phyloP scores from a whole-genome alignment of 352 stramenopile genomes.

The Phytophthora quininea region DNA sequence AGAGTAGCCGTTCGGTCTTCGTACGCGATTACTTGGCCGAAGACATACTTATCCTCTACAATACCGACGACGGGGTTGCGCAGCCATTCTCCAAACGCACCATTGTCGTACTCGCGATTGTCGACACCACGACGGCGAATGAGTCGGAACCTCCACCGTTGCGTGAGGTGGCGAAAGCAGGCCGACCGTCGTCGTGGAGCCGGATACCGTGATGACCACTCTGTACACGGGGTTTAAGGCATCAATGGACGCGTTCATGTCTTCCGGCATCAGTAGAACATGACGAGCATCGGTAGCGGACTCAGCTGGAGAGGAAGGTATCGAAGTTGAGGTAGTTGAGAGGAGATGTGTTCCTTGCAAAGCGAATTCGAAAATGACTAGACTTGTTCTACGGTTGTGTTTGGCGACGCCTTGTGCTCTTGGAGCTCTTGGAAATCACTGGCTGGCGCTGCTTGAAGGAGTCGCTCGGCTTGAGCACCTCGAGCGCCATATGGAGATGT shows the following conservation, averaged over 20 bases:
- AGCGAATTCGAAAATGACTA: not conserved
- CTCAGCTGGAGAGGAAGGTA: no score
- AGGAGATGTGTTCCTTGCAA: not conserved
- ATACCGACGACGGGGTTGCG: not conserved
- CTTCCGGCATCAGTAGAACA: not conserved
- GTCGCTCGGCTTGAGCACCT: not conserved
- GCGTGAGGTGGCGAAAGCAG: not conserved
- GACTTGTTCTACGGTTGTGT: not conserved
- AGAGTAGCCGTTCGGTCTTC: not conserved
- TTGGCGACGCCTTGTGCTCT: not conserved
- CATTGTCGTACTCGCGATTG: not conserved
- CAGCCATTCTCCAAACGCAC: not conserved
- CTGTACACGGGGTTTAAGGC: not conserved
- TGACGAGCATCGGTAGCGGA: not conserved
- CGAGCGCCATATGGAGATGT: not conserved
- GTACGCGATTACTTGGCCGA: not conserved
- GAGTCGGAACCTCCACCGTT: not conserved
- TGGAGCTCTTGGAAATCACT: not conserved
- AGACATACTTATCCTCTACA: not conserved
- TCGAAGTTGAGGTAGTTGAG: no score
- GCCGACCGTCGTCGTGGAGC: not conserved
- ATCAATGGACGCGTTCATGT: not conserved
- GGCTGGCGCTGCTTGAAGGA: not conserved
- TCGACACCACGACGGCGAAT: not conserved
- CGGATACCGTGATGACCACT: not conserved